Evolutionary conservation across 768 basidiomycete species (phyloP).

Genomic region (Pulveroboletus sp.): DNA sequence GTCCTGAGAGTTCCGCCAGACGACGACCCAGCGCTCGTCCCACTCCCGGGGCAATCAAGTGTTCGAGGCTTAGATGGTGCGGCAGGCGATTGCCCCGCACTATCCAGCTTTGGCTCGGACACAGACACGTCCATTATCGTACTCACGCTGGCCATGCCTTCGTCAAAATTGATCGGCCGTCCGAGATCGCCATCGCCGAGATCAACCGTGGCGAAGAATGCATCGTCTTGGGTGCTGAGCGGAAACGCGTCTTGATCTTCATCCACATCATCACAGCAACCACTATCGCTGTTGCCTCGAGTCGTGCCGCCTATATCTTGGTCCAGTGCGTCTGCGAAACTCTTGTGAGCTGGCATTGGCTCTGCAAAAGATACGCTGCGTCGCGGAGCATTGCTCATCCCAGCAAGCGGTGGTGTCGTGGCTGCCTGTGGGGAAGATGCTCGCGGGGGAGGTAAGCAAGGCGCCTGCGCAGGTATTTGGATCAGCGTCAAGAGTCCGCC

Average conservation of each 20-base stretch:
- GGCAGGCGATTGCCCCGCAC: not conserved
- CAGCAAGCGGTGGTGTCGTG: constrained; percentile 14
- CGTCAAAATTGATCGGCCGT: constrained; percentile 38
- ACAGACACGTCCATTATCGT: constrained; percentile 4
- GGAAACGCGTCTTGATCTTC: constrained; percentile 40
- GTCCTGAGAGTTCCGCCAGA: not conserved
- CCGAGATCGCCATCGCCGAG: constrained; percentile 41
- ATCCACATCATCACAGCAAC: not conserved
- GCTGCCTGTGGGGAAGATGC: not conserved
- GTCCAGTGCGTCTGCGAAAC: constrained; percentile 1
- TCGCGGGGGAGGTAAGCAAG: constrained; percentile 22
- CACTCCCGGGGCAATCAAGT: constrained; percentile 1
- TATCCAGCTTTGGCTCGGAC: constrained; percentile 1
- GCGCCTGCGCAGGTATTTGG: constrained; percentile 31
- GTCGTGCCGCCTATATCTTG: not conserved
- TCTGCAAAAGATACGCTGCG: constrained; percentile 10
- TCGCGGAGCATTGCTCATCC: constrained; percentile 7
- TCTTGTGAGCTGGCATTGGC: not conserved
- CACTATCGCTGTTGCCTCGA: constrained; percentile 26
- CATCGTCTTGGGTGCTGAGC: constrained; percentile 64
- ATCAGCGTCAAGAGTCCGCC: constrained; percentile 32
- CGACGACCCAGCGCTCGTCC: not conserved
- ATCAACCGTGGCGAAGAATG: constrained; percentile 55
- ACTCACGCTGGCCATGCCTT: constrained; percentile 24
- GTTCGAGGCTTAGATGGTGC: constrained; percentile 3